Percentiles rank a stretch among this genome's conserved stretches.
Evolutionary conservation across 495 filamentous ascomycete genomes (phyloP).

Genomic region (Tetracladium marchalianum): DNA sequence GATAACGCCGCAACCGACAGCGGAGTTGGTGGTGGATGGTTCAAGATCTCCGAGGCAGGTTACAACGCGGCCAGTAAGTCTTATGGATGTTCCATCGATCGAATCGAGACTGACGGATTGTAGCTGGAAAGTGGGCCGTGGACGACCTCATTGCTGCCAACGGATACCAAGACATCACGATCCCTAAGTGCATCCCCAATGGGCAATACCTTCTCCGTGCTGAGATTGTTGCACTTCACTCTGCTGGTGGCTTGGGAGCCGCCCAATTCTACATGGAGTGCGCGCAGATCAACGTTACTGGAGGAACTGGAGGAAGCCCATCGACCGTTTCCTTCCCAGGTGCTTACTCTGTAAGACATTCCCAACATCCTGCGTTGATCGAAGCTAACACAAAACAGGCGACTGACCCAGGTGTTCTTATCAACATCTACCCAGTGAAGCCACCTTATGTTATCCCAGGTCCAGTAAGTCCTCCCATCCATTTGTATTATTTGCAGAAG

Average conservation of each 20-base stretch:
- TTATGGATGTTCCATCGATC: constrained; percentile 2
- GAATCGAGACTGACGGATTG: neutral
- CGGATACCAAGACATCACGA: constrained; percentile 25
- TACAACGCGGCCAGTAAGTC: constrained; percentile 5
- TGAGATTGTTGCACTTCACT: constrained; percentile 31
- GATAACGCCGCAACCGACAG: constrained; percentile 35
- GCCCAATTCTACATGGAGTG: constrained; percentile 33
- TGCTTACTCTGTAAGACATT: constrained; percentile 27
- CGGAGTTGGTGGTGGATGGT: constrained; percentile 13
- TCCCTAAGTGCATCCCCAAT: constrained; percentile 7
- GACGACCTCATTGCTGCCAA: constrained; percentile 7
- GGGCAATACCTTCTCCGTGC: constrained; percentile 31
- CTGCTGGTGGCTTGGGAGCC: constrained; percentile 25
- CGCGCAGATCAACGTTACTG: constrained; percentile 28
- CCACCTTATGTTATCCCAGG: constrained; percentile 35
- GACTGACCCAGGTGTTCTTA: constrained; percentile 38
- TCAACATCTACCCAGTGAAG: constrained; percentile 43
- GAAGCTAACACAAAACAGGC: constrained; percentile 14
- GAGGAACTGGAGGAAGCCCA: constrained; percentile 27
- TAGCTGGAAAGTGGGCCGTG: constrained; percentile 13
- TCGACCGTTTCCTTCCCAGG: constrained; percentile 45
- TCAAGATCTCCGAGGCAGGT: constrained; percentile 13
- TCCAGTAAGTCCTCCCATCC: constrained; percentile 14
- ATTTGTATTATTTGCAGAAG: too few species aligned
- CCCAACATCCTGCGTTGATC: neutral